phyloP scores from a whole-genome alignment of 2,329 filamentous ascomycete species.

The Microsporum canis region DNA sequence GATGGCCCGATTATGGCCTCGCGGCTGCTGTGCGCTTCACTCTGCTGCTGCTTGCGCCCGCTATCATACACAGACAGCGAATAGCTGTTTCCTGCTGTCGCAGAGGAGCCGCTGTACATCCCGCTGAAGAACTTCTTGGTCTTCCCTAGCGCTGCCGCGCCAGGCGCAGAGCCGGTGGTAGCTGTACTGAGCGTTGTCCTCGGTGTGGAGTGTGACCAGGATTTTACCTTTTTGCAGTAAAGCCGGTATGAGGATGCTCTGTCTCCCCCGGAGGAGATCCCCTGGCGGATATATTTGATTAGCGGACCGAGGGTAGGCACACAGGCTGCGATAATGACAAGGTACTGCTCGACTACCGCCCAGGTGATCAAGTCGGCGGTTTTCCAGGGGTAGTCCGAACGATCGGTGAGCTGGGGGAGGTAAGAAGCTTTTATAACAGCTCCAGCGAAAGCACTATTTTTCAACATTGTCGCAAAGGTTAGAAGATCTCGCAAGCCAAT shows the following conservation, averaged over 20 bases:
- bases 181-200: background rate
- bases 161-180: background rate
- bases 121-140: background rate
- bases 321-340: slow-evolving; percentile 12
- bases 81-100: background rate
- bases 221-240: background rate
- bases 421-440: slow-evolving; percentile 9
- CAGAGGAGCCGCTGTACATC: background rate
- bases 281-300: slow-evolving; percentile 1
- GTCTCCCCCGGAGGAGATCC: background rate
- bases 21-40: background rate
- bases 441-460: slow-evolving; percentile 6
- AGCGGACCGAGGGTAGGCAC: slow-evolving; percentile 10
- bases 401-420: slow-evolving; percentile 1
- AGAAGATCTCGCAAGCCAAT: background rate
- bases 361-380: slow-evolving; percentile 4
- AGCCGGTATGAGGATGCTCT: background rate
- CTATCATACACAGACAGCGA: background rate
- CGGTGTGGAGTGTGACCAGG: background rate
- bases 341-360: slow-evolving; percentile 10
- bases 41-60: background rate
- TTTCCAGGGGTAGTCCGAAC: slow-evolving; percentile 9
- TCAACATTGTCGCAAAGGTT: background rate
- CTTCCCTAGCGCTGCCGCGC: background rate
- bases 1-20: background rate